Base-by-base conservation (phyloP, 805 yeast genomes). In the Scheffersomyces spartinae region DNA sequence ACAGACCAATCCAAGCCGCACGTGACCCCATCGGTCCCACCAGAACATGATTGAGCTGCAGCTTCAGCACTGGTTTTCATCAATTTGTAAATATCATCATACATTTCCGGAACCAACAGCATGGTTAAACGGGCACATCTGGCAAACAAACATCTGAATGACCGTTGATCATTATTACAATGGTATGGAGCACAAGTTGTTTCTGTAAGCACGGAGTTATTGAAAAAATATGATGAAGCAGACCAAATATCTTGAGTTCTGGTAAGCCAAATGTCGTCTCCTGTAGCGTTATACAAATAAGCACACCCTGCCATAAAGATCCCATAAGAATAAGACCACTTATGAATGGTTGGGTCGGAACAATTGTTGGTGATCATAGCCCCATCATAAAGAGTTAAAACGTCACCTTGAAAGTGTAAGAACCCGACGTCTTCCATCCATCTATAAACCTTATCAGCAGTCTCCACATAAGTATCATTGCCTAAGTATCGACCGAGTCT, bases 291-390 rank as follows among this genome's bases (percentile, higher is more conserved):
- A 45, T 77, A 75, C 49, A 77, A 53, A 47, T 73, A 77, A 1
- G 91, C 84, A 32, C 70, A 57, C 9, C 88, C 91, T 2, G 78
- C 59, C 39, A 80, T 40, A 36, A 74, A 55, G 9, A 77, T 49
- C 20, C 82, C 91, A 43, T 74, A 77, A 33, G 75, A 75, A 50
- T 80, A 80, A 16, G 74, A 59, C 84, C 85, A 80, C 43, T 67
- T 68, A 17, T 54, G 45, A 11, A 43, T 46, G 7, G 73, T 67
- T 20, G 68, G 47, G n/a, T 55, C 53, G 1, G 68, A 37, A 42
- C 81, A 74, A 41, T 63, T 59, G 29, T 52, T 45, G 15, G 45
- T 50, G 25, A 68, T 57, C 26, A 61, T 55, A 17, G 77, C 78
- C 49, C 82, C 82, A 49, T 74, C 82, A 36, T 55, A 64, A 17